phyloP scores from a whole-genome alignment of 345 rosid species.

The Eucalyptus erythrocorys region DNA sequence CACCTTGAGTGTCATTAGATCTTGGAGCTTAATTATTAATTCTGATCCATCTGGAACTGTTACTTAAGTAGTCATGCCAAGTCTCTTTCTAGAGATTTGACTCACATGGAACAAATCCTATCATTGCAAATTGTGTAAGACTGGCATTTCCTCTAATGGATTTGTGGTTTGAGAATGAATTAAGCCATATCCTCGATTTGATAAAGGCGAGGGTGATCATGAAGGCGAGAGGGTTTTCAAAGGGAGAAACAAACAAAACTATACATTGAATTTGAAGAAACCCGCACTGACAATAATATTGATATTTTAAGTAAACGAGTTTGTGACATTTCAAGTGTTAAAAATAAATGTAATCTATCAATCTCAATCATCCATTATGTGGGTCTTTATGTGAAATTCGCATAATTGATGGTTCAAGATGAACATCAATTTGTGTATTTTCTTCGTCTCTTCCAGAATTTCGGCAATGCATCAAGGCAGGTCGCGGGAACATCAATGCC shows the following conservation, averaged over 20 bases:
- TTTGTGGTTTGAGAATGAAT: not conserved
- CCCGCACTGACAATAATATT: not conserved
- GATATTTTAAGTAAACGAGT: not conserved
- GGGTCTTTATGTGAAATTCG: rapidly evolving
- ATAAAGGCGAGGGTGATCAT: not conserved
- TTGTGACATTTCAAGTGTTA: not conserved
- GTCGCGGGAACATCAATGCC: not conserved
- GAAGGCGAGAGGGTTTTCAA: not conserved
- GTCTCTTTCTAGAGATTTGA: not conserved
- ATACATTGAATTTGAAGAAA: not conserved
- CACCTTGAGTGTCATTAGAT: not conserved
- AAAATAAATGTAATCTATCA: not conserved
- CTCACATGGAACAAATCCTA: not conserved
- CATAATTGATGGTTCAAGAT: not conserved
- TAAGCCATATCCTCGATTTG: not conserved
- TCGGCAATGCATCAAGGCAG: not conserved
- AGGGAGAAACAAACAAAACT: not conserved
- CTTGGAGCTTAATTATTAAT: not conserved
- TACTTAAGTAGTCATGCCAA: not conserved
- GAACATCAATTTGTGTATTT: not conserved
- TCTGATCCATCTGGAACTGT: not conserved
- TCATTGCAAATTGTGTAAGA: too few relatives aligned
- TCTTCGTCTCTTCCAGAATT: not conserved
- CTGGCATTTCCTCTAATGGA: not conserved
- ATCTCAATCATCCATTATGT: not conserved